Evolutionary conservation across 2,329 filamentous ascomycete species (phyloP).

Genomic region (Setomelanomma holmii): DNA sequence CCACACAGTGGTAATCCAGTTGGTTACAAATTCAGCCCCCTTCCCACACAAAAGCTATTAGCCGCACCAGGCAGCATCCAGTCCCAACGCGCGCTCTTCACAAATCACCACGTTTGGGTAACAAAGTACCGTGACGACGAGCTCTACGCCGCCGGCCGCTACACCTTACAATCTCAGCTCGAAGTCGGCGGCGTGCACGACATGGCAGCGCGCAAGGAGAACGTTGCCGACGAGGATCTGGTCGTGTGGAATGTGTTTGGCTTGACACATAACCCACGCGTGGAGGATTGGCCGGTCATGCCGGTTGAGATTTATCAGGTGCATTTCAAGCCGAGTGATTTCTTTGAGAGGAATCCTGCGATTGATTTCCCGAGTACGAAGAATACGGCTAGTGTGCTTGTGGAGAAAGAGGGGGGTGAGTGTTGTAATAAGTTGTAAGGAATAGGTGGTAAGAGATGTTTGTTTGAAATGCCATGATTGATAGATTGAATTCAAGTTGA

Average conservation of each 20-base stretch:
- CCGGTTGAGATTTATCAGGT: slow-evolving; percentile 58
- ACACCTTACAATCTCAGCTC: slow-evolving; percentile 54
- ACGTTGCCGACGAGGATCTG: slow-evolving; percentile 54
- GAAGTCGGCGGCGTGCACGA: slow-evolving; percentile 56
- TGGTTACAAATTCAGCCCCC: slow-evolving; percentile 58
- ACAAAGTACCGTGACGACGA: slow-evolving; percentile 62
- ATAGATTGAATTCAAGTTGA: too few species aligned
- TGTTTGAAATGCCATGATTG: too few species aligned
- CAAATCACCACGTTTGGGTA: slow-evolving; percentile 61
- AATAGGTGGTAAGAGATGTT: not conserved
- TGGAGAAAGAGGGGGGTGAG: slow-evolving; percentile 33
- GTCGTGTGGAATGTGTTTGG: slow-evolving; percentile 61
- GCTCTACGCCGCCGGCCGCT: slow-evolving; percentile 58
- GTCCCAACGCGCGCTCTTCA: slow-evolving; percentile 56
- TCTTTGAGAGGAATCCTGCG: slow-evolving; percentile 61
- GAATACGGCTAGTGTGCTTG: slow-evolving; percentile 40
- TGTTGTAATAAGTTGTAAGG: slow-evolving; percentile 23
- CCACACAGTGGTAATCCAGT: slow-evolving; percentile 54
- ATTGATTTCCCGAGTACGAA: slow-evolving; percentile 59
- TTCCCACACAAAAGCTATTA: slow-evolving; percentile 59
- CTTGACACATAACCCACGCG: slow-evolving; percentile 59
- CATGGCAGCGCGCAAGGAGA: slow-evolving; percentile 52
- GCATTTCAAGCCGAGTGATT: slow-evolving; percentile 59
- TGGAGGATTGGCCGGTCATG: slow-evolving; percentile 61
- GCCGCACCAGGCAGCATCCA: slow-evolving; percentile 55